phyloP scores from a whole-genome alignment of 495 filamentous ascomycete genomes.

The Xylaria palmicola region DNA sequence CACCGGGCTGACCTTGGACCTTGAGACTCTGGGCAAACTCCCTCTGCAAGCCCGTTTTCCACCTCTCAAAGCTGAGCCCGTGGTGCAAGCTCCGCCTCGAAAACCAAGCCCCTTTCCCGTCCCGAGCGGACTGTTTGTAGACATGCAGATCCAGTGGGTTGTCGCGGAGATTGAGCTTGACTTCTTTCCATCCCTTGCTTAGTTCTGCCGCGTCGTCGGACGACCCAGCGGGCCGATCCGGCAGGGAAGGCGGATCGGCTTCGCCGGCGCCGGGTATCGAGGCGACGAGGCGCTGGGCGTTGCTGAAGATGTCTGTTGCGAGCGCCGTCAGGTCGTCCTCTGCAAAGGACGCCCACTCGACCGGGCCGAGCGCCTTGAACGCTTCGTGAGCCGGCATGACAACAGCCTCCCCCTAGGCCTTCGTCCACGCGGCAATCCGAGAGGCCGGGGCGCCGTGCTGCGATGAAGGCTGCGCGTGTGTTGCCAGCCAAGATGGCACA shows the following conservation, averaged over 20 bases:
- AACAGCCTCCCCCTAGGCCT: not conserved
- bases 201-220: constrained; percentile 38
- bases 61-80: constrained; percentile 65
- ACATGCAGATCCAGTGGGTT: constrained; percentile 75
- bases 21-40: constrained; percentile 66
- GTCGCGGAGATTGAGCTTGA: constrained; percentile 67
- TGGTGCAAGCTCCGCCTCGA: constrained; percentile 80
- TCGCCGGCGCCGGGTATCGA: constrained; percentile 58
- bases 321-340: constrained; percentile 55
- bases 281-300: constrained; percentile 69
- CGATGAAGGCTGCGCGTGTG: too few relatives aligned
- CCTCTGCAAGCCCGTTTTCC: constrained; percentile 54
- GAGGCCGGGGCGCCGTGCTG: too few relatives aligned
- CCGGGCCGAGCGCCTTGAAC: constrained; percentile 70
- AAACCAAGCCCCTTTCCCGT: constrained; percentile 89
- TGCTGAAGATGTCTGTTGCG: constrained; percentile 55
- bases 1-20: constrained; percentile 58
- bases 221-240: constrained; percentile 23
- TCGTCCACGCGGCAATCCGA: not conserved
- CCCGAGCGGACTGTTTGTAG: constrained; percentile 75
- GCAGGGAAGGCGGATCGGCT: not conserved
- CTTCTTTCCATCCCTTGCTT: constrained; percentile 82
- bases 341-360: constrained; percentile 63
- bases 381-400: constrained; percentile 70
- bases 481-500: too few relatives aligned